phyloP scores from a whole-genome alignment of 768 basidiomycete genomes.

The Lanmaoa rubissima region DNA sequence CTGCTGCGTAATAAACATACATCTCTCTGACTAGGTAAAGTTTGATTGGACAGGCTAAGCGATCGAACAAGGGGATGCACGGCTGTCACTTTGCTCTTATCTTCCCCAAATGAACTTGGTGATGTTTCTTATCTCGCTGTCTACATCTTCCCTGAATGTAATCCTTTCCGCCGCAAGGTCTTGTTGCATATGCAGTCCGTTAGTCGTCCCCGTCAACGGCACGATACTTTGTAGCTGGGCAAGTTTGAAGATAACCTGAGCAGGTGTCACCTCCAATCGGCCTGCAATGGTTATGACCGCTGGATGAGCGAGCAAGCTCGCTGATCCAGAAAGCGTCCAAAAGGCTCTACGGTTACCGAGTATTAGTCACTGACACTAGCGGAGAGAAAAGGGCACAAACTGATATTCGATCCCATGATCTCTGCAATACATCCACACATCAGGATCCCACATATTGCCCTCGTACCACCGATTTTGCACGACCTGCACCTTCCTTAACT shows the following conservation, averaged over 20 bases:
- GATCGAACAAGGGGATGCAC: not conserved
- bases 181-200: slow-evolving; percentile 64
- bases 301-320: slow-evolving; percentile 53
- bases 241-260: slow-evolving; percentile 67
- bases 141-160: slow-evolving; percentile 32
- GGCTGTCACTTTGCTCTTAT: not conserved
- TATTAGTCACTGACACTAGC: not conserved
- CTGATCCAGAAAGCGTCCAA: slow-evolving; percentile 85
- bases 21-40: not conserved
- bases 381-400: slow-evolving; percentile 35
- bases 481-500: slow-evolving; percentile 59
- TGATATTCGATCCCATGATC: slow-evolving; percentile 69
- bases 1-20: slow-evolving; percentile 8
- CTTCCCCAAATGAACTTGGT: slow-evolving; percentile 32
- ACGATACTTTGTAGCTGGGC: slow-evolving; percentile 64
- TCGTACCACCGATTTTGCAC: slow-evolving; percentile 88
- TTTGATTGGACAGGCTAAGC: not conserved
- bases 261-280: slow-evolving; percentile 50
- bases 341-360: slow-evolving; percentile 55
- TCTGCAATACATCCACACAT: slow-evolving; percentile 63
- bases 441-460: slow-evolving; percentile 72
- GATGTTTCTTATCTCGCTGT: slow-evolving; percentile 24
- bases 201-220: slow-evolving; percentile 75
- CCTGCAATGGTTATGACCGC: slow-evolving; percentile 44
- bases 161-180: slow-evolving; percentile 49